Percentiles rank a stretch among this genome's conserved stretches.
phyloP scores from a whole-genome alignment of 768 basidiomycete genomes.

The Boletus eberwhitei region DNA sequence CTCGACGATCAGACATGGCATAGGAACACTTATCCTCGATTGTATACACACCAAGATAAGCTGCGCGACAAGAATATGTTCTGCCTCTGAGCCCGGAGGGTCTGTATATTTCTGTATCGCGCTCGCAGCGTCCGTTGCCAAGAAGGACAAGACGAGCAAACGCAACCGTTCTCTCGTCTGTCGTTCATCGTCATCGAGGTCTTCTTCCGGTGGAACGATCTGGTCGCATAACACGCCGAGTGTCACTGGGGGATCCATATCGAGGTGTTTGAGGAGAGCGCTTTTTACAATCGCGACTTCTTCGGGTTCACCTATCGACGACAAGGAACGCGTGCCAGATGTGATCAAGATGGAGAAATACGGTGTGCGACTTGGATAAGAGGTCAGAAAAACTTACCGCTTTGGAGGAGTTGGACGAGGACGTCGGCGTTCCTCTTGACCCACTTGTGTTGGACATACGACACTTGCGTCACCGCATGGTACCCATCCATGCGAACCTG shows the following conservation, averaged over 20 bases:
- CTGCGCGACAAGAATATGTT: conserved; percentile 45
- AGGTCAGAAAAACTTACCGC: conserved; percentile 45
- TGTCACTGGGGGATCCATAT: conserved; percentile 58
- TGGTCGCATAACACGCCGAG: conserved; percentile 71
- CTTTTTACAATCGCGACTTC: conserved; percentile 61
- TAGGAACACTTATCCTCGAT: neutral
- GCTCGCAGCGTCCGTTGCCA: conserved; percentile 49
- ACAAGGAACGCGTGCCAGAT: conserved; percentile 10
- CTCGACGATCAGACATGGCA: conserved; percentile 2
- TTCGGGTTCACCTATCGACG: conserved; percentile 55
- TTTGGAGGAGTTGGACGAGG: conserved; percentile 70
- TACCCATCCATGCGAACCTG: conserved; percentile 74
- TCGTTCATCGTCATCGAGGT: conserved; percentile 56
- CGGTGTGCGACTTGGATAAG: neutral
- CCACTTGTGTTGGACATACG: conserved; percentile 49
- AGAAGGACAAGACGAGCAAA: conserved; percentile 56
- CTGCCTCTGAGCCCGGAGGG: conserved; percentile 41
- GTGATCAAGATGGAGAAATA: conserved; percentile 19
- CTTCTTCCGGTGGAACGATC: conserved; percentile 48
- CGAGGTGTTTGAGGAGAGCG: conserved; percentile 59
- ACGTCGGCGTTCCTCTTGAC: conserved; percentile 73
- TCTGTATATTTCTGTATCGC: conserved; percentile 44
- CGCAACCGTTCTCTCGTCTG: conserved; percentile 54
- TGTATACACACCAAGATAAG: conserved; percentile 44
- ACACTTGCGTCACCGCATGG: conserved; percentile 51